phyloP scores from a whole-genome alignment of 768 basidiomycete genomes.

The Suillus variegatus region DNA sequence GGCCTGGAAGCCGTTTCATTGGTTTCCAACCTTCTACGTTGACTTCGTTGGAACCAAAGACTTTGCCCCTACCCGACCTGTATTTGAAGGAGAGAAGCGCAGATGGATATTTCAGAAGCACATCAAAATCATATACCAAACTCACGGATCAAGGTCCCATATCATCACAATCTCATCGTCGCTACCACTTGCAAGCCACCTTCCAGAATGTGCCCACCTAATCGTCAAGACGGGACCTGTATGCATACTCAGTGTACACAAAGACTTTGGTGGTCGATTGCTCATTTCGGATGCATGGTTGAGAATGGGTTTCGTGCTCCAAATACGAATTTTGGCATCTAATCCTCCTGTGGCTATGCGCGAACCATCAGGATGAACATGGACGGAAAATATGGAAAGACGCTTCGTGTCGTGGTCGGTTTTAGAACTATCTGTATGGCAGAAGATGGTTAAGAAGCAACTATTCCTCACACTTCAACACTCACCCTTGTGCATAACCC shows the following conservation, averaged over 20 bases:
- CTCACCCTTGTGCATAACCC: conserved; percentile 79
- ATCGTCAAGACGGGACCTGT: conserved; percentile 91
- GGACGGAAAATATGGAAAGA: conserved; percentile 87
- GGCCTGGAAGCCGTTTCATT: conserved; percentile 86
- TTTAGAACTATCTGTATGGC: conserved; percentile 45
- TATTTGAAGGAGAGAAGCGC: conserved; percentile 9
- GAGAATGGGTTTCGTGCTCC: conserved; percentile 96
- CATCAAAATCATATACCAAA: conserved; percentile 5
- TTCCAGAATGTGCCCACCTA: conserved; percentile 91
- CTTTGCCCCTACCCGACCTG: conserved; percentile 79
- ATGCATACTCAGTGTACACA: conserved; percentile 92
- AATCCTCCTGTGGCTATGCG: conserved; percentile 97
- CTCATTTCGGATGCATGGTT: conserved; percentile 65
- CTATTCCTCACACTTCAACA: background rate
- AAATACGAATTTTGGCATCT: conserved; percentile 95
- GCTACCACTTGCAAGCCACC: conserved; percentile 94
- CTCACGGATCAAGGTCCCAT: conserved; percentile 96
- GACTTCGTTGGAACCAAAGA: conserved; percentile 94
- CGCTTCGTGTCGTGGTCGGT: conserved; percentile 62
- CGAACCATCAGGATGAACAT: conserved; percentile 94
- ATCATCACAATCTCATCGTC: conserved; percentile 96
- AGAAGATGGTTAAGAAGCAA: background rate
- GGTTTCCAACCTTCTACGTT: conserved; percentile 99
- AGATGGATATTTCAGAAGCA: conserved; percentile 9
- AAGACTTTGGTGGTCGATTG: conserved; percentile 76